phyloP scores from a whole-genome alignment of 1,284 basidiomycete species.

The Apiotrichum veenhuisii region DNA sequence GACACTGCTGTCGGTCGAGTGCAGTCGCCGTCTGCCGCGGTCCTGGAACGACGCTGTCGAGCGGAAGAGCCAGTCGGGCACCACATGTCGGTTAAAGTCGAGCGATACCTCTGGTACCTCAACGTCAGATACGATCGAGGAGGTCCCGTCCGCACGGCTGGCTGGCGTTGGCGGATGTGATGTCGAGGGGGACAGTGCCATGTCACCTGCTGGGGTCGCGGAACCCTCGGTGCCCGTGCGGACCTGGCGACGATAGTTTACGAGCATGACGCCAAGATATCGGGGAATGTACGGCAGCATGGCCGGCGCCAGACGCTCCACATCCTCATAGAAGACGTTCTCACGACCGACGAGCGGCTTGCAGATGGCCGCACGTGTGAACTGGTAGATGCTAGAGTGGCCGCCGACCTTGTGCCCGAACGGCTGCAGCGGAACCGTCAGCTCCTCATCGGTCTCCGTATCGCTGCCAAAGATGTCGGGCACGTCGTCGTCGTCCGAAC shows the following conservation, averaged over 20 bases:
- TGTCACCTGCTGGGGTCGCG: slow-evolving; percentile 47
- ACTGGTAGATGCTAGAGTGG: slow-evolving; percentile 95
- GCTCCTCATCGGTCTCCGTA: slow-evolving; percentile 35
- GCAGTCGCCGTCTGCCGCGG: slow-evolving; percentile 18
- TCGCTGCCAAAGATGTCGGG: slow-evolving; percentile 11
- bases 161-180: slow-evolving; percentile 35
- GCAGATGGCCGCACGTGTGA: slow-evolving; percentile 95
- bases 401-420: slow-evolving; percentile 98
- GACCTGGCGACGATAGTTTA: slow-evolving; percentile 72
- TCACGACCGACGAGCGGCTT: slow-evolving; percentile 97
- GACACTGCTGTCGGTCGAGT: slow-evolving; percentile 10
- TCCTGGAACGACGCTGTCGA: slow-evolving; percentile 16
- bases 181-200: slow-evolving; percentile 19
- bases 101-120: slow-evolving; percentile 84
- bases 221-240: slow-evolving; percentile 24
- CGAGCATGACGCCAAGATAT: slow-evolving; percentile 96
- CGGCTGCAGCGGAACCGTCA: slow-evolving; percentile 91
- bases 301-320: slow-evolving; percentile 86
- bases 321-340: slow-evolving; percentile 96
- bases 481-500: background rate
- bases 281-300: slow-evolving; percentile 90
- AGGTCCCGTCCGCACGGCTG: slow-evolving; percentile 6
- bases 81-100: slow-evolving; percentile 89
- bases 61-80: slow-evolving; percentile 82
- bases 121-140: slow-evolving; percentile 27